A percentile compares a stretch with the other conserved stretches of the same genome.
phyloP scores from a whole-genome alignment of 768 basidiomycete species.

The Leccinum aurantiacum region DNA sequence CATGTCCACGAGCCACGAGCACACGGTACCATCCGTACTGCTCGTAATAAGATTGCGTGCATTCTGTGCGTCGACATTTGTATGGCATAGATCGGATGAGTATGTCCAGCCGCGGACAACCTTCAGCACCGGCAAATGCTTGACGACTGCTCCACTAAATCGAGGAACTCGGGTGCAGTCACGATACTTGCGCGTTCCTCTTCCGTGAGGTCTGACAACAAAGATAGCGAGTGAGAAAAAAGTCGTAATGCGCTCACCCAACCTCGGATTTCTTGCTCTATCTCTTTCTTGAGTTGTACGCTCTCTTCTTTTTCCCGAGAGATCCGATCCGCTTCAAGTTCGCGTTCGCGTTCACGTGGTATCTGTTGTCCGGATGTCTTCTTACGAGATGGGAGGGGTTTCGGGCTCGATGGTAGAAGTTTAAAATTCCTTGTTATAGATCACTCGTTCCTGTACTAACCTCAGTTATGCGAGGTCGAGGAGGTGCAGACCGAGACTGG shows the following conservation, averaged over 20 bases:
- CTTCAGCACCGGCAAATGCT: slow-evolving; percentile 93
- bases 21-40: slow-evolving; percentile 95
- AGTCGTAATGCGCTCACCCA: neutral
- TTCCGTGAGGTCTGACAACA: slow-evolving; percentile 69
- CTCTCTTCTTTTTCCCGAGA: slow-evolving; percentile 53
- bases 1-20: slow-evolving; percentile 99
- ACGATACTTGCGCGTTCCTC: slow-evolving; percentile 73
- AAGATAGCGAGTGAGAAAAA: slow-evolving; percentile 2
- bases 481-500: neutral
- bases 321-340: too few species aligned
- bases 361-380: slow-evolving; percentile 75
- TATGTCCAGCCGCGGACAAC: slow-evolving; percentile 92
- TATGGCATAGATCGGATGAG: slow-evolving; percentile 98
- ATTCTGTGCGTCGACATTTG: slow-evolving; percentile 98
- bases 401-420: slow-evolving; percentile 67
- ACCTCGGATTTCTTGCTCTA: too few species aligned
- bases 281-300: neutral
- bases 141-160: slow-evolving; percentile 92
- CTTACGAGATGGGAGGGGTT: slow-evolving; percentile 52
- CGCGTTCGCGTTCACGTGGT: slow-evolving; percentile 37
- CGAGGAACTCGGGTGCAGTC: slow-evolving; percentile 85
- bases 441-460: slow-evolving; percentile 61
- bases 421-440: slow-evolving; percentile 84
- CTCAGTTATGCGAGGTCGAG: neutral
- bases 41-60: slow-evolving; percentile 96